phyloP scores from a whole-genome alignment of 2,329 filamentous ascomycete species.

The Ophiostoma novo-ulmi region DNA sequence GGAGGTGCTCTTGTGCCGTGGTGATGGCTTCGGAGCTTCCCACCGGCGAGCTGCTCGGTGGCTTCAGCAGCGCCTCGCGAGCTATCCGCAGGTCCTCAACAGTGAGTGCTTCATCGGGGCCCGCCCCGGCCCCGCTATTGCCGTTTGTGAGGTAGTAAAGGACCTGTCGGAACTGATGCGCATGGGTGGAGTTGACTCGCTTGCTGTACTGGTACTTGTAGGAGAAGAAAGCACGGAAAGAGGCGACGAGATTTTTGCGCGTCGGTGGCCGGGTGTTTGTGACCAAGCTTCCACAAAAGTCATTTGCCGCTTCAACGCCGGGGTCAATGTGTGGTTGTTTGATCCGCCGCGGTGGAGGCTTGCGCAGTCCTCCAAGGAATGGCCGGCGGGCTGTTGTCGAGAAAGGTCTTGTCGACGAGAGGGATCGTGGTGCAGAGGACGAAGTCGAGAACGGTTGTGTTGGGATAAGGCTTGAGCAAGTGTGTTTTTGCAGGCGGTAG shows the following conservation, averaged over 20 bases:
- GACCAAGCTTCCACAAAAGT: slow-evolving; percentile 58
- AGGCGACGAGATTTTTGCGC: slow-evolving; percentile 56
- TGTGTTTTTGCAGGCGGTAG: neutral
- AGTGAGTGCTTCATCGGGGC: slow-evolving; percentile 32
- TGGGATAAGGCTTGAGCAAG: no score
- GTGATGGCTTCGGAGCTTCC: neutral
- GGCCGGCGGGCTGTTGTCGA: slow-evolving; percentile 39
- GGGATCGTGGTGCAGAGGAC: neutral
- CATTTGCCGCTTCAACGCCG: slow-evolving; percentile 66
- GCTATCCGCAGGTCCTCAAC: slow-evolving; percentile 43
- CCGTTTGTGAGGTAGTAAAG: slow-evolving; percentile 44
- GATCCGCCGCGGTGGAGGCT: slow-evolving; percentile 53
- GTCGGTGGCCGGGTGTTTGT: slow-evolving; percentile 61
- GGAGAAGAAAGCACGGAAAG: slow-evolving; percentile 60
- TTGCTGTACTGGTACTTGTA: slow-evolving; percentile 46
- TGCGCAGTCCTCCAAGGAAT: slow-evolving; percentile 57
- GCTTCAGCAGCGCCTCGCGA: slow-evolving; percentile 33
- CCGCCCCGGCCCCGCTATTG: neutral
- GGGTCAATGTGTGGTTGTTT: slow-evolving; percentile 61
- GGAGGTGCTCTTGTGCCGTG: slow-evolving; percentile 40
- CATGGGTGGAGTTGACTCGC: slow-evolving; percentile 61
- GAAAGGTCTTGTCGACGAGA: slow-evolving; percentile 9
- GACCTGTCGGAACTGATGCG: slow-evolving; percentile 50
- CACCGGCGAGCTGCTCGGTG: slow-evolving; percentile 11
- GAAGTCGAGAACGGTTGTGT: neutral